Conservation (phyloP, 371 early-diverging fungal species). For the Mucor indicus region DNA sequence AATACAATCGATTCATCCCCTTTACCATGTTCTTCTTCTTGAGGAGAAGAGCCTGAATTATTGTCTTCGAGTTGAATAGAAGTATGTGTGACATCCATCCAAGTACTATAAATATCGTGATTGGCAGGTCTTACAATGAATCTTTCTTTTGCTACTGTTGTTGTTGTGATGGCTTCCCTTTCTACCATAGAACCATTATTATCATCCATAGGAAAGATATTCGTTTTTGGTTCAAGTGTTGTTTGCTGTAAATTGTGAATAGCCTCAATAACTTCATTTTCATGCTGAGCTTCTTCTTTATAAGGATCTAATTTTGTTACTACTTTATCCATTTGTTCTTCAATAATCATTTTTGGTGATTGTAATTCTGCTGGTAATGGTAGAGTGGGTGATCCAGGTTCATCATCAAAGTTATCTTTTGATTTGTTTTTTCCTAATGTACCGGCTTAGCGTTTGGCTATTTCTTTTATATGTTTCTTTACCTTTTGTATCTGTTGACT, state of each 20-base stretch:
- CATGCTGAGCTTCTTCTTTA: slow-evolving; percentile 5
- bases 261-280: neutral
- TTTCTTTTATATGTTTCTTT: neutral
- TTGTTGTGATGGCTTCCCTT: slow-evolving; percentile 41
- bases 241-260: neutral
- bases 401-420: slow-evolving; percentile 46
- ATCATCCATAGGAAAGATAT: slow-evolving; percentile 31
- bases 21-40: slow-evolving; percentile 13
- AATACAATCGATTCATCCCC: slow-evolving; percentile 47
- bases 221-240: slow-evolving; percentile 21
- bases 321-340: slow-evolving; percentile 49
- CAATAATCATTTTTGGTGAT: slow-evolving; percentile 51
- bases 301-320: slow-evolving; percentile 41
- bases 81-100: slow-evolving; percentile 46
- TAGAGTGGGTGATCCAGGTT: slow-evolving; percentile 15
- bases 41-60: neutral
- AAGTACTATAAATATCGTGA: slow-evolving; percentile 34
- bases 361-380: slow-evolving; percentile 38
- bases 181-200: slow-evolving; percentile 41
- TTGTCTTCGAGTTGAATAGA: slow-evolving; percentile 18
- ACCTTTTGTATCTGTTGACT: slow-evolving; percentile 5
- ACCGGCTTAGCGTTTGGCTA: neutral
- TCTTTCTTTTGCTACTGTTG: slow-evolving; percentile 43
- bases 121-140: slow-evolving; percentile 45
- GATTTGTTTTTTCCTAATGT: too few species aligned